Conservation (phyloP, 768 basidiomycete genomes). For the Saitozyma sp. region DNA sequence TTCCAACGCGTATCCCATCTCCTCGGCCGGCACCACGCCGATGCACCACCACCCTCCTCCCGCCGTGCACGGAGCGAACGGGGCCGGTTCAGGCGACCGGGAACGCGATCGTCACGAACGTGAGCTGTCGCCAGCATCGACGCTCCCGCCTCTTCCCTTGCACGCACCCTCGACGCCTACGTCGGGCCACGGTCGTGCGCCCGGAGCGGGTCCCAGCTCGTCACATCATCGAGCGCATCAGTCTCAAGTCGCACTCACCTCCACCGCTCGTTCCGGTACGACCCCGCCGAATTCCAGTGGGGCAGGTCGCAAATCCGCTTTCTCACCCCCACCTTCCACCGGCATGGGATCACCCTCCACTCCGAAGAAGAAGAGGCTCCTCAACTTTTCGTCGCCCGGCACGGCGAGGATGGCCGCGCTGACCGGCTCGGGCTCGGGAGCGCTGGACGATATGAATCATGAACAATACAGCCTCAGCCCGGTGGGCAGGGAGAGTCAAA, state of each 20-base stretch:
- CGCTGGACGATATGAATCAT: conserved; percentile 79
- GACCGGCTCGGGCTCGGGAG: conserved; percentile 48
- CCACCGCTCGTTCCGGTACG: conserved; percentile 17
- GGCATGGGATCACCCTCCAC: conserved; percentile 40
- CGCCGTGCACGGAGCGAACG: conserved; percentile 24
- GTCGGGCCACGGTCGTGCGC: conserved; percentile 40
- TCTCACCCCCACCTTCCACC: conserved; percentile 34
- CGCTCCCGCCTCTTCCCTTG: conserved; percentile 42
- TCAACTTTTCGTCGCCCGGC: conserved; percentile 48
- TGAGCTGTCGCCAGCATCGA: conserved; percentile 37
- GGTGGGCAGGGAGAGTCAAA: conserved; percentile 76
- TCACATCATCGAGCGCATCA: conserved; percentile 43
- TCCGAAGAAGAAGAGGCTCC: conserved; percentile 48
- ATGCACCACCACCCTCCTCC: conserved; percentile 47
- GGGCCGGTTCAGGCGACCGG: conserved; percentile 23
- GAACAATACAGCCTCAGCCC: conserved; percentile 89
- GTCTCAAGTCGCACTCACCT: conserved; percentile 37
- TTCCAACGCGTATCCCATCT: conserved; percentile 66
- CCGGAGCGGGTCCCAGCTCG: conserved; percentile 39
- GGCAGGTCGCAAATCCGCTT: conserved; percentile 28
- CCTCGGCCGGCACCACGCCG: conserved; percentile 59
- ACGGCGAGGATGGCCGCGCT: conserved; percentile 61
- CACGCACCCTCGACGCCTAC: conserved; percentile 48
- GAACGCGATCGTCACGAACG: conserved; percentile 19
- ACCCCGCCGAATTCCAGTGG: conserved; percentile 25